Base-by-base conservation (phyloP, 768 basidiomycete genomes). In the Suillus cothurnatus region DNA sequence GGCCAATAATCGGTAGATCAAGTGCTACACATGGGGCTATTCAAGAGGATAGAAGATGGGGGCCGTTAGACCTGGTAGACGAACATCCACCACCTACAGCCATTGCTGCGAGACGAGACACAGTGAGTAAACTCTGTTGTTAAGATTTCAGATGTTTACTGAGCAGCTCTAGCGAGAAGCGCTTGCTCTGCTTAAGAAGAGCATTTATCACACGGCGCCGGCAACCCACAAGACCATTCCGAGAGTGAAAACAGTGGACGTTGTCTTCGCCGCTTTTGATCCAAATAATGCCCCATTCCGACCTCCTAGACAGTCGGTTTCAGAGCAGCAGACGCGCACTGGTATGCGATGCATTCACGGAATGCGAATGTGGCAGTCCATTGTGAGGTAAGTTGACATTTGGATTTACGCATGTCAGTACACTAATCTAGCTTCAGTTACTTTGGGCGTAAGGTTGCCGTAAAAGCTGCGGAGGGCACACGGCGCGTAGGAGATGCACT, bases 51-150 rank as follows among this genome's bases (percentile, higher is more conserved):
- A 73, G 81, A 38, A 74, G 84, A 32, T 83, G 81, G 84, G 86
- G 86, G 0, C 86, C 86, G 2, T 72, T 88, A 36, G 86, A 88
- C 71, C 73, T 93, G 32, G 84, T 83, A 17, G 85, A 84, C 6
- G 93, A 95, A 77, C 77, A 74, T 4, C 92, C 91, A 0, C 91
- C 92, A 11, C 84, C 89, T 3, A 86, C 83, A 43, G 88, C 90
- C 3, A 91, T 94, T 62, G 90, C 88, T 9, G 86, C 83, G 14
- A 79, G 92, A 49, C 78, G 85, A 52, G 91, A 94, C 69, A 92
- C 90, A 36, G 88, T 84, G 62, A 61, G 84, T 69, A 17, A 36
- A 11, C 6, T 14, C 55, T 64, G 19, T 47, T 38, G 19, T 11
- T 21, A 11, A 3, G 15, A 14, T n/a, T 47, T 19, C 12, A 3